Evolutionary conservation across 164 flowering plant species (phyloP).

Genomic region (Chimonanthus salicifolius): DNA sequence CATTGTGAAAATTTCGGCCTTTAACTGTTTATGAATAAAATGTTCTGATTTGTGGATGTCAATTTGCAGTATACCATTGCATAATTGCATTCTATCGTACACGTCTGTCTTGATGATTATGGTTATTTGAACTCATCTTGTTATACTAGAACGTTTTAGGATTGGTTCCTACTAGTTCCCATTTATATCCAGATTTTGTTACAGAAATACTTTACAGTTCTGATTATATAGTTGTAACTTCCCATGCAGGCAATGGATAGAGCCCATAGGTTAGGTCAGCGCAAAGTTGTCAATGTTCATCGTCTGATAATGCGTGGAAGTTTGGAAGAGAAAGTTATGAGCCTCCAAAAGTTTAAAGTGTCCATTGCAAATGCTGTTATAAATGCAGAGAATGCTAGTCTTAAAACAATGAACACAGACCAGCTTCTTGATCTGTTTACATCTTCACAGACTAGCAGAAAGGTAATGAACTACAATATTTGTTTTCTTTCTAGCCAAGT

Average conservation of each 20-base stretch:
- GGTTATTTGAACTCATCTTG: neutral
- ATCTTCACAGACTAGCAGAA: slow-evolving; percentile 52
- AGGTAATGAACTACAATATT: slow-evolving; percentile 37
- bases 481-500: neutral
- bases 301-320: slow-evolving; percentile 99
- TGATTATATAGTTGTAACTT: neutral
- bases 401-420: slow-evolving; percentile 96
- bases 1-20: too few relatives aligned
- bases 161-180: neutral
- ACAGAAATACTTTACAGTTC: neutral
- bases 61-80: too few relatives aligned
- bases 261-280: slow-evolving; percentile 95
- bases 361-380: slow-evolving; percentile 90
- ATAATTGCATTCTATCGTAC: too few relatives aligned
- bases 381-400: slow-evolving; percentile 92
- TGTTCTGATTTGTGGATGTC: too few relatives aligned
- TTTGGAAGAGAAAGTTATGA: slow-evolving; percentile 97
- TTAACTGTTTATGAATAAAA: too few relatives aligned
- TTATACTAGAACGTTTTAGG: neutral
- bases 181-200: neutral
- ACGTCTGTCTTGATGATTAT: neutral
- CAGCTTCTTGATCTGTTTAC: slow-evolving; percentile 98
- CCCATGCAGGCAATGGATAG: slow-evolving; percentile 94
- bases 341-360: slow-evolving; percentile 88
- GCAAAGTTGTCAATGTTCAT: slow-evolving; percentile 93